Evolutionary conservation across 1,284 basidiomycete species (phyloP), one percentile per base, ranked within the genome.

Genomic region (Austroboletus niveus): DNA sequence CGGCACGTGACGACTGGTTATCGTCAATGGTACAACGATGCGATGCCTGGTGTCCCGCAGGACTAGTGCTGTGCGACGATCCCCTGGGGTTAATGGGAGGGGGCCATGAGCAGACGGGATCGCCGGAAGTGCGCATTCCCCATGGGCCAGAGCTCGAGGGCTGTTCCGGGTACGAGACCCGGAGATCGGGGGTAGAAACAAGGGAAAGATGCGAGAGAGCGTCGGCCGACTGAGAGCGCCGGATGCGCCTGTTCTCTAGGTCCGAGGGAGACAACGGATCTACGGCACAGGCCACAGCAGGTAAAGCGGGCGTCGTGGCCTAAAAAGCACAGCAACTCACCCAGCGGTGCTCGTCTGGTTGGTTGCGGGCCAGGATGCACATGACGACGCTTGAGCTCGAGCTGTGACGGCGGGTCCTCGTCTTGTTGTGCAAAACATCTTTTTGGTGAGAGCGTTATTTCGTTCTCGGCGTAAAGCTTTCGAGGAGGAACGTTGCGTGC

Each of bases 261-360:
- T 52, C 49, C 15, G 56, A 66, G 12, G 41, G 15, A 24, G 66
- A 66, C 36, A 70, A 38, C 22, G 63, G 57, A 65, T 66, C 68
- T 65, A 41, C 45, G 53, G 42, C 14, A 5, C 22, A 24, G 22
- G 22, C 5, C 22, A 5, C 4, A 24, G 8, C 31, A 50, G 34
- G 9, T 35, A 11, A n/a, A n/a, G 15, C 34, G 34, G 10, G 34
- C 15, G 34, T n/a, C 12, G 4, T 35, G 11, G 45, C 29, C n/a
- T 4, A 17, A 14, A 35, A 46, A 31, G 43, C 45, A 45, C 27
- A 3, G 48, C 45, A 30, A 65, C 65, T 67, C 53, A 70, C 65
- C 51, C 39, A 67, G 45, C 12, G 68, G 62, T 2, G 43, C 39
- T 11, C 68, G 59, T 54, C 27, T 59, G 15, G 43, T 32, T 9